Percentiles rank a stretch among this genome's conserved stretches.
phyloP scores from a whole-genome alignment of 2,329 filamentous ascomycete genomes.

The Talaromyces sp. region DNA sequence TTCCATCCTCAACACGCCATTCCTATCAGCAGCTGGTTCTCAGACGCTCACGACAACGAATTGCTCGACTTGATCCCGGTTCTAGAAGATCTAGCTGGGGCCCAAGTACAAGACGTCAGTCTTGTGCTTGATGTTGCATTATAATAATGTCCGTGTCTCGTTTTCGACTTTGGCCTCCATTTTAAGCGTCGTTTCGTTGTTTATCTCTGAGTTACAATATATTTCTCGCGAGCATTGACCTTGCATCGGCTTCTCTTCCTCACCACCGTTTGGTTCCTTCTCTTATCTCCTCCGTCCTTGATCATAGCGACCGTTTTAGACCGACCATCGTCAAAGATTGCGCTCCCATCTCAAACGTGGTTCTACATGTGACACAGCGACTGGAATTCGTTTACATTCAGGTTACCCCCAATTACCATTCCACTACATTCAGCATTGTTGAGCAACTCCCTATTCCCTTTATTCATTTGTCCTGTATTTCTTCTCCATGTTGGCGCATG shows the following conservation, averaged over 20 bases:
- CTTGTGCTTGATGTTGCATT: slow-evolving; percentile 86
- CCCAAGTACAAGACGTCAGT: slow-evolving; percentile 91
- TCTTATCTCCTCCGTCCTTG: slow-evolving; percentile 8
- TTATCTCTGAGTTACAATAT: not conserved
- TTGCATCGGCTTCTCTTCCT: not conserved
- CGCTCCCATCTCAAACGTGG: not conserved
- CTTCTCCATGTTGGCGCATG: slow-evolving; percentile 8
- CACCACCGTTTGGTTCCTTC: not conserved
- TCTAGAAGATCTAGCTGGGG: slow-evolving; percentile 87
- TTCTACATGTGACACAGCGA: slow-evolving; percentile 9
- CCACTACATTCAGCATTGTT: slow-evolving; percentile 14
- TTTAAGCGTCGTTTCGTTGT: slow-evolving; percentile 24
- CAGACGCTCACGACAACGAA: slow-evolving; percentile 98
- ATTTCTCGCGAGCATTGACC: slow-evolving; percentile 6
- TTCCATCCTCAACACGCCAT: slow-evolving; percentile 99
- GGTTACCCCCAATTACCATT: not conserved
- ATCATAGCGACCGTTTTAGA: slow-evolving; percentile 12
- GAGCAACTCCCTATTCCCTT: slow-evolving; percentile 10
- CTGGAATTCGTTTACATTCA: slow-evolving; percentile 7
- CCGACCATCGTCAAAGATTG: slow-evolving; percentile 12
- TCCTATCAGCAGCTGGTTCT: slow-evolving; percentile 99
- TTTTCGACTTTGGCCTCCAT: not conserved
- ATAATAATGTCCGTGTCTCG: slow-evolving; percentile 38
- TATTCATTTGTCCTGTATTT: slow-evolving; percentile 6
- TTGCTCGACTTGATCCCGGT: slow-evolving; percentile 95